Evolutionary conservation across 768 basidiomycete genomes (phyloP).

Genomic region (Lentinula edodes): DNA sequence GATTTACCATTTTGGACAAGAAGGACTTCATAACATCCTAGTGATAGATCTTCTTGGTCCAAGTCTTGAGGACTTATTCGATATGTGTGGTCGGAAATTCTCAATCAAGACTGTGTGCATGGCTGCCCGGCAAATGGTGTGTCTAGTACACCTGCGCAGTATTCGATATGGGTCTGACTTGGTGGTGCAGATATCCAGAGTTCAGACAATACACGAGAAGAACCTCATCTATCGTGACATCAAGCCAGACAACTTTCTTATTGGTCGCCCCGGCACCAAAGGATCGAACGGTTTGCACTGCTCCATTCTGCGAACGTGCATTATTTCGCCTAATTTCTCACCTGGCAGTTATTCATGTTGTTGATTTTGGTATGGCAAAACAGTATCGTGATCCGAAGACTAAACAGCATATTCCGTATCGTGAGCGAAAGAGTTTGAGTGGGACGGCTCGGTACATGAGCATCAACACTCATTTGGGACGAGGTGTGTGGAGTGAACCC

Average conservation of each 20-base stretch:
- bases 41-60: conserved; percentile 98
- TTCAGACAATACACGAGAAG: conserved; percentile 98
- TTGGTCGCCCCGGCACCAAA: conserved; percentile 92
- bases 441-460: conserved; percentile 99
- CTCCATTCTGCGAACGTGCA: background rate
- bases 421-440: conserved; percentile 94
- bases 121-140: conserved; percentile 95
- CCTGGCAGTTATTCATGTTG: conserved; percentile 75
- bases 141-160: conserved; percentile 15
- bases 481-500: conserved; percentile 50
- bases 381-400: conserved; percentile 99
- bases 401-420: conserved; percentile 98
- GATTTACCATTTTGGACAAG: conserved; percentile 99
- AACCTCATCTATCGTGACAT: conserved; percentile 99
- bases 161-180: conserved; percentile 4
- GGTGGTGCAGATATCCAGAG: conserved; percentile 70
- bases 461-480: conserved; percentile 97
- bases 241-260: conserved; percentile 98
- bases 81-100: conserved; percentile 98
- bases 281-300: conserved; percentile 63
- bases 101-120: conserved; percentile 98
- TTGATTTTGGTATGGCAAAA: conserved; percentile 99
- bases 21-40: conserved; percentile 96
- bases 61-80: conserved; percentile 95
- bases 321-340: conserved; percentile 2